Evolutionary conservation across 306 rosid genomes (phyloP), one percentile per base, ranked within the genome.

Genomic region (Crotalaria pallida): DNA sequence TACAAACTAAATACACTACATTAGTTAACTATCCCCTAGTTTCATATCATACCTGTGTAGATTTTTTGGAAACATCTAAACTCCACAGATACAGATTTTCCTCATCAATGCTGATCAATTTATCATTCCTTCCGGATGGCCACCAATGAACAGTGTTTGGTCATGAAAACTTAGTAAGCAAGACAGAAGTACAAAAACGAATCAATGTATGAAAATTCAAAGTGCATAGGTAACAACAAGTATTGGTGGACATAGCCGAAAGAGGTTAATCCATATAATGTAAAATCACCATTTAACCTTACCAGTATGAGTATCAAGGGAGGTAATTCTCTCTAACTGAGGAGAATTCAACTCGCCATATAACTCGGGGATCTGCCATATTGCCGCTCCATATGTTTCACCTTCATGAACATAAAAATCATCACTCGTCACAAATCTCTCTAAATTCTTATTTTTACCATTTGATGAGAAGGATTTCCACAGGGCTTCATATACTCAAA

Each of bases 81-180:
- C 79, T 88, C 99, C 99, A 94, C 69, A 94, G 58, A 73, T 76
- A 81, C 58, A 94, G 76, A 74, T 76, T 90, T 84, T 90, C 96
- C 70, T 87, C 96, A 6, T 87, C 87, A 60, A 94, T 84, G 80
- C 98, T 94, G 73, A 94, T 85, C 84, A 94, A 73, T 79, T 90
- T 94, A 84, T 94, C 97, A 34, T 90, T 86, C 82, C 88, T 84
- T 77, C 92, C 96, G 73, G 92, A 85, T 71, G 99, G 95, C 92
- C 97, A 88, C 97, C 96, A 94, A 48, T 91, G 92, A 87, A 94
- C 51, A 44, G 97, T 94, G 94, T 60, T 79, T 52, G 62, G 67
- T 26, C 58, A 33, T 15, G 69, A 53, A 81, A n/a, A 24, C 40
- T 45, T 56, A 77, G 76, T 53, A 52, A 66, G 75, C n/a, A n/a